Evolutionary conservation across 2,329 filamentous ascomycete genomes (phyloP).

Genomic region (Pestalotiopsis sp.): DNA sequence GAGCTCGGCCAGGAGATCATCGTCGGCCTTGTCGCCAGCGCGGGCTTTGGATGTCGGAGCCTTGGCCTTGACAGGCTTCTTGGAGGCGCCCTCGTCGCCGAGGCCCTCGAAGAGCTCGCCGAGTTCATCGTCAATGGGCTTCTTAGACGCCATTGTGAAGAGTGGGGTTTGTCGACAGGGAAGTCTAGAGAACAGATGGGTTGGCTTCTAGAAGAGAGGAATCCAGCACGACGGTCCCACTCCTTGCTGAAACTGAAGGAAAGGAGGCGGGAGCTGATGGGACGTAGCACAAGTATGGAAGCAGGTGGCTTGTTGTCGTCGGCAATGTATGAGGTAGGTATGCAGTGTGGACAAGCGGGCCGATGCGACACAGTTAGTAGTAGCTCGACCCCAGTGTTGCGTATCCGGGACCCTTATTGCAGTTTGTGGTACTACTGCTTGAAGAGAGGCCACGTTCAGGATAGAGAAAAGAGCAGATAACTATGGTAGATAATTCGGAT

Average conservation of each 20-base stretch:
- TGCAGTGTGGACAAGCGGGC: constrained; percentile 9
- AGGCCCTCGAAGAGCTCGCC: constrained; percentile 68
- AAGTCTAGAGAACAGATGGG: not conserved
- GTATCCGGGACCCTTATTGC: not conserved
- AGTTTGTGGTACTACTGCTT: not conserved
- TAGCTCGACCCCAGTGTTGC: not conserved
- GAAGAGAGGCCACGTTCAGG: not conserved
- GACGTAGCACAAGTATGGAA: not conserved
- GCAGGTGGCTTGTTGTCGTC: not conserved
- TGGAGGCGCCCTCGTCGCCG: constrained; percentile 51
- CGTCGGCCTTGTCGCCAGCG: constrained; percentile 55
- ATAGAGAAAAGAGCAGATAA: not conserved
- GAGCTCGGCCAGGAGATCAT: constrained; percentile 87
- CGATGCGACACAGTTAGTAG: constrained; percentile 5
- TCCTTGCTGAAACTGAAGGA: not conserved
- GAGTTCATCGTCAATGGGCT: constrained; percentile 62
- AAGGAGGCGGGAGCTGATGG: not conserved
- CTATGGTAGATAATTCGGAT: not conserved
- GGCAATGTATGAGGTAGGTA: not conserved
- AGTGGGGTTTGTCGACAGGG: not conserved
- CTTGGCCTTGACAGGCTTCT: constrained; percentile 52
- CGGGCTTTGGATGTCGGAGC: constrained; percentile 50
- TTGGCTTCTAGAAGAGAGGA: not conserved
- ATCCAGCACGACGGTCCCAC: not conserved
- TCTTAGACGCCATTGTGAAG: constrained; percentile 58